Conservation (phyloP, 2,329 filamentous ascomycete species). For the Immersiporthe knoxdaviesiana region DNA sequence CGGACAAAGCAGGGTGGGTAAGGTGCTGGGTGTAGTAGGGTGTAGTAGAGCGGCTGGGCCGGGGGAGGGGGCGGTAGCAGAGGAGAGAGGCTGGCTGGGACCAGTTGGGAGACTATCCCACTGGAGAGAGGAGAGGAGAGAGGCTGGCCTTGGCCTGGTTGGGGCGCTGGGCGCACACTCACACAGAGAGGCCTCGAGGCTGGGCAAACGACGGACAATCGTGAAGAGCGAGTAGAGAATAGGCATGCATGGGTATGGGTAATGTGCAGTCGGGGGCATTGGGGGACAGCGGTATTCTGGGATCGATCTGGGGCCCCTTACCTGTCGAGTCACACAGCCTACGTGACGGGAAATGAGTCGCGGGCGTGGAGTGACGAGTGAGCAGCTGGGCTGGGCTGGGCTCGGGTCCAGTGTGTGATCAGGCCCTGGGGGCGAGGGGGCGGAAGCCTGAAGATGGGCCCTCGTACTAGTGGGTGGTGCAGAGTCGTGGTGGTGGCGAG, state of each 20-base stretch:
- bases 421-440: constrained; percentile 20
- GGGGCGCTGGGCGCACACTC: neutral
- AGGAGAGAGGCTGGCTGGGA: constrained; percentile 14
- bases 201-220: neutral
- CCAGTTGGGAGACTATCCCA: constrained; percentile 4
- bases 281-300: constrained; percentile 5
- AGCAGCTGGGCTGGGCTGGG: constrained; percentile 7
- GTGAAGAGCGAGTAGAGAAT: neutral
- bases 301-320: constrained; percentile 10
- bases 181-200: constrained; percentile 4
- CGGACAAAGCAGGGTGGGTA: constrained; percentile 16
- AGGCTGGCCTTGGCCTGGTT: neutral
- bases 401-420: constrained; percentile 2
- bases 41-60: neutral
- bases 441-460: constrained; percentile 38
- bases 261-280: constrained; percentile 1
- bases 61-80: constrained; percentile 8
- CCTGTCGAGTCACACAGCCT: constrained; percentile 21
- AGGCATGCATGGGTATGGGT: neutral
- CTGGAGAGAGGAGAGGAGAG: too few species aligned
- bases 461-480: constrained; percentile 5
- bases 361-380: constrained; percentile 13
- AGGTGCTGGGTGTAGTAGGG: constrained; percentile 5
- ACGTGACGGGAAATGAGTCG: constrained; percentile 19
- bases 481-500: constrained; percentile 17